phyloP scores from a whole-genome alignment of 148 eudicot genomes.

The Fagopyrum homotropicum region DNA sequence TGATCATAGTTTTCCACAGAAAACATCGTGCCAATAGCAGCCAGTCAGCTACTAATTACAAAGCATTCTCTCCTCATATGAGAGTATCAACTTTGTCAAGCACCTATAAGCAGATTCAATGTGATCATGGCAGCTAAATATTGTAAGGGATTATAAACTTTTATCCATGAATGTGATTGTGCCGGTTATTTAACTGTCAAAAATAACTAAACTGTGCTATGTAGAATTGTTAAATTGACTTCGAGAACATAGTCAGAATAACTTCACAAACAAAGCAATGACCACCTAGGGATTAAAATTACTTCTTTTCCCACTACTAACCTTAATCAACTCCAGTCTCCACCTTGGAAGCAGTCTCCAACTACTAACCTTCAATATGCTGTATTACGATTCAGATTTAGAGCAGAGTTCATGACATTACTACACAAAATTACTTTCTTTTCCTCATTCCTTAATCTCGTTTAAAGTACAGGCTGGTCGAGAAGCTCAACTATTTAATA shows the following conservation, averaged over 20 bases:
- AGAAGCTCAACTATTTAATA: neutral
- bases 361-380: neutral
- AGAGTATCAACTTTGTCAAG: too few relatives aligned
- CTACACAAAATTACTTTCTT: neutral
- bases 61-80: too few relatives aligned
- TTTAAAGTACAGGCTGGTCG: neutral
- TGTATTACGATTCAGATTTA: neutral
- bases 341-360: neutral
- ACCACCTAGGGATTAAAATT: neutral
- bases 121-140: neutral
- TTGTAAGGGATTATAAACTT: neutral
- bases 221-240: too few relatives aligned
- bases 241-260: too few relatives aligned
- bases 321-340: neutral
- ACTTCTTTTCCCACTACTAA: neutral
- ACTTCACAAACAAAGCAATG: neutral
- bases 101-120: neutral
- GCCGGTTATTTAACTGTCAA: neutral
- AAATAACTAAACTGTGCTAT: too few relatives aligned
- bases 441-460: neutral
- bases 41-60: too few relatives aligned
- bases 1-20: too few relatives aligned
- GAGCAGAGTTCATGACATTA: neutral
- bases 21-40: too few relatives aligned
- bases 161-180: neutral